These are phyloP conservation scores for Coccomyxa subellipsoidea DNA, from an alignment of 163 green algal species.

Conservation along the genomic window DNA sequence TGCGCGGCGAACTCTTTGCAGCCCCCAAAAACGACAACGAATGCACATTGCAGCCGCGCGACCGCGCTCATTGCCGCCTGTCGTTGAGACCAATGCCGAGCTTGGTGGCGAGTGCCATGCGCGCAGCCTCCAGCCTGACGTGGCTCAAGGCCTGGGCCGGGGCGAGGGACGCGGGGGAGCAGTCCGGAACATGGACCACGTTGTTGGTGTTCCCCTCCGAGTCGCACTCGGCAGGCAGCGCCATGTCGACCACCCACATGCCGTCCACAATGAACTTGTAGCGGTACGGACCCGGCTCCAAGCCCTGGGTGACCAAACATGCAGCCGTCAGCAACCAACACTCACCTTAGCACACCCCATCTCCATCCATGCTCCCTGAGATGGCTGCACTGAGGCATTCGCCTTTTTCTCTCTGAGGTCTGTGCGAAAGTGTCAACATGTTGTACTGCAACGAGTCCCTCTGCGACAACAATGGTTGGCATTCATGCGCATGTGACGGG, in stretches of 20 bases:
- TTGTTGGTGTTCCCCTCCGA: conserved; percentile 1
- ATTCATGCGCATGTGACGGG: too few relatives aligned
- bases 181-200: conserved; percentile 4
- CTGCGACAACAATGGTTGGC: too few relatives aligned
- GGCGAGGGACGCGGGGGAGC: neutral
- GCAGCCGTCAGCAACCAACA: too few relatives aligned
- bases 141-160: neutral
- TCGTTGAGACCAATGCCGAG: neutral
- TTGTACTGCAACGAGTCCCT: too few relatives aligned
- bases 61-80: neutral
- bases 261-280: conserved; percentile 13
- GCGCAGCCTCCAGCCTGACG: neutral
- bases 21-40: too few relatives aligned
- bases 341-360: too few relatives aligned
- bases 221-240: conserved; percentile 8
- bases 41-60: too few relatives aligned
- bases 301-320: neutral
- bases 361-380: too few relatives aligned
- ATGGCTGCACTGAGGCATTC: too few relatives aligned
- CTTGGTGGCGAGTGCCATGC: neutral
- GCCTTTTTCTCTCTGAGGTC: too few relatives aligned
- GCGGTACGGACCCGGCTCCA: neutral
- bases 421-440: too few relatives aligned
- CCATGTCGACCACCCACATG: conserved; percentile 4
- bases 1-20: too few relatives aligned